Conservation (phyloP, 805 yeast genomes). For the Candida michaelii region DNA sequence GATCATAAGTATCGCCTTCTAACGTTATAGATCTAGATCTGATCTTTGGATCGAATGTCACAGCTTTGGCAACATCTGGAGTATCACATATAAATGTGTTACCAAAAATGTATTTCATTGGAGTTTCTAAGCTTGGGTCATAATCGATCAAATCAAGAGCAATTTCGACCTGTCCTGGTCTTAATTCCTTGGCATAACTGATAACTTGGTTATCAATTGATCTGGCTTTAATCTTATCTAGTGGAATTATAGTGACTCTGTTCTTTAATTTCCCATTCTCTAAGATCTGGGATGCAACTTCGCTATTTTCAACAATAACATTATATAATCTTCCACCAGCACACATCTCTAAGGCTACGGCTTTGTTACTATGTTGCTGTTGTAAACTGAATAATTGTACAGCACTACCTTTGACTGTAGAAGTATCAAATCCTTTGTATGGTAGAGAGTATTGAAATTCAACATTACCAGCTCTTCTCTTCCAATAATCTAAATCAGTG, state of each 20-base stretch:
- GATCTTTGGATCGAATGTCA: constrained; percentile 84
- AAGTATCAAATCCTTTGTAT: constrained; percentile 53
- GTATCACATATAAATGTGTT: constrained; percentile 83
- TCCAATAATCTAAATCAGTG: constrained; percentile 52
- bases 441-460: constrained; percentile 77
- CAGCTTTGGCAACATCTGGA: constrained; percentile 81
- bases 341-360: constrained; percentile 86
- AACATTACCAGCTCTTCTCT: constrained; percentile 65
- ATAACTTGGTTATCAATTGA: constrained; percentile 53
- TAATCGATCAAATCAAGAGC: constrained; percentile 81
- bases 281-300: constrained; percentile 77
- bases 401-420: constrained; percentile 80
- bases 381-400: constrained; percentile 76
- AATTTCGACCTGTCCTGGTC: constrained; percentile 85
- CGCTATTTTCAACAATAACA: constrained; percentile 86
- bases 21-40: constrained; percentile 81
- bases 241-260: constrained; percentile 88
- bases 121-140: constrained; percentile 66
- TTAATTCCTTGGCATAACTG: constrained; percentile 65
- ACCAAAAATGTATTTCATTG: constrained; percentile 93
- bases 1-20: constrained; percentile 94
- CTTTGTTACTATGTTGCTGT: constrained; percentile 55
- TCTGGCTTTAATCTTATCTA: constrained; percentile 76
- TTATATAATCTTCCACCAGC: constrained; percentile 92
- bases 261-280: constrained; percentile 76